Evolutionary conservation across 23 red algal species (phyloP).

Genomic region (Gracilaria caudata): DNA sequence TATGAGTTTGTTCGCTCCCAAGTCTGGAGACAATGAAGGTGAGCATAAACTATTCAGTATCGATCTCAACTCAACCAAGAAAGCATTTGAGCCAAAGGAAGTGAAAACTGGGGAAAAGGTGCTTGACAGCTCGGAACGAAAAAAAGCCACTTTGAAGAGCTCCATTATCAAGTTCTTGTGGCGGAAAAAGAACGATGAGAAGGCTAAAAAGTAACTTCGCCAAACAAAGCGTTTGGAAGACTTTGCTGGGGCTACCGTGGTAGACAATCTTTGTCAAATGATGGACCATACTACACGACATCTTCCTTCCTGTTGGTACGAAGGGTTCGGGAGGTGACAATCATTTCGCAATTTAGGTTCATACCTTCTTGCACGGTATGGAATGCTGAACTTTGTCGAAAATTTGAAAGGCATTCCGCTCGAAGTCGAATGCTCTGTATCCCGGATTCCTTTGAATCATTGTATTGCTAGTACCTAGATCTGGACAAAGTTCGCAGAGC

Average conservation of each 20-base stretch:
- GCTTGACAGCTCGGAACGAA: neutral
- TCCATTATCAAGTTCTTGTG: slow-evolving; percentile 27
- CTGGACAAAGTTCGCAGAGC: no score
- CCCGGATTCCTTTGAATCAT: no score
- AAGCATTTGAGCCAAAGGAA: slow-evolving; percentile 18
- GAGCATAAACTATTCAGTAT: slow-evolving; percentile 27
- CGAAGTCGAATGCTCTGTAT: no score
- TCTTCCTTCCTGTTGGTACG: no score
- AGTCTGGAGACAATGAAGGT: neutral
- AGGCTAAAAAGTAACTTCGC: neutral
- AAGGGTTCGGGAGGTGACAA: no score
- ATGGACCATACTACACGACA: no score
- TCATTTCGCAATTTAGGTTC: no score
- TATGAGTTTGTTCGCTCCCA: slow-evolving; percentile 31
- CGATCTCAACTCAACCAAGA: slow-evolving; percentile 10
- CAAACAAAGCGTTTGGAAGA: neutral
- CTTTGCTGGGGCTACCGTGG: neutral
- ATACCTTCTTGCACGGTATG: no score
- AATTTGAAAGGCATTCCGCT: no score
- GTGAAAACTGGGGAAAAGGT: neutral
- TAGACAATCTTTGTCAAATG: neutral
- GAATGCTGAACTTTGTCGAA: no score
- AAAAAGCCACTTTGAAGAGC: neutral
- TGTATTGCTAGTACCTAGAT: no score
- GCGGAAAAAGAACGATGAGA: slow-evolving; percentile 11